Evolutionary conservation across 306 rosid species (phyloP).

Genomic region (Aeschynomene evenia): DNA sequence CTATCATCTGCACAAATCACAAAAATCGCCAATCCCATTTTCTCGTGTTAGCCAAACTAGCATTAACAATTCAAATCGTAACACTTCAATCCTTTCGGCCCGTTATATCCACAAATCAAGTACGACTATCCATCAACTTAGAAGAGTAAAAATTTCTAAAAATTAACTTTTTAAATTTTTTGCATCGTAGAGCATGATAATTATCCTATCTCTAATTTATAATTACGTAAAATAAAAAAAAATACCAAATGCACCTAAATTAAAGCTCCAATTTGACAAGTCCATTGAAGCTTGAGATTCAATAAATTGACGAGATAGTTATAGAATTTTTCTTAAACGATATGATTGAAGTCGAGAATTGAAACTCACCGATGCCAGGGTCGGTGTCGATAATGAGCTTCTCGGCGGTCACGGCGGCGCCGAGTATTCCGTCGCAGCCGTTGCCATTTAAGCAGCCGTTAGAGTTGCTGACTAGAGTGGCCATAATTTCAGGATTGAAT

Average conservation of each 20-base stretch:
- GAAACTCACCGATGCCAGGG: conserved; percentile 89
- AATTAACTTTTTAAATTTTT: not conserved
- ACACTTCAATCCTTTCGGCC: not conserved
- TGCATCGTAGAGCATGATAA: not conserved
- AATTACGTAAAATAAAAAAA: not conserved
- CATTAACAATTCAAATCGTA: not conserved
- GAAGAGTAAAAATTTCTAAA: not conserved
- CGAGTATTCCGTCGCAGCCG: conserved; percentile 31
- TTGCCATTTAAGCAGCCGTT: conserved; percentile 28
- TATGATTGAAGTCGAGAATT: not conserved
- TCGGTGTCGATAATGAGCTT: conserved; percentile 95
- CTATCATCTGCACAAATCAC: conserved; percentile 67
- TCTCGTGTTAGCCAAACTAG: not conserved
- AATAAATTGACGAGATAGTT: not conserved
- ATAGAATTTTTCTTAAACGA: not conserved
- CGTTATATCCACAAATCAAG: not conserved
- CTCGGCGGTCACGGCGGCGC: conserved; percentile 46
- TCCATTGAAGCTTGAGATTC: not conserved
- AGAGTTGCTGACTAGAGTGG: not conserved
- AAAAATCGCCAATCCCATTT: not conserved
- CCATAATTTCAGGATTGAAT: conserved; percentile 32
- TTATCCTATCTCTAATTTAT: not conserved
- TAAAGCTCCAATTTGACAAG: not conserved
- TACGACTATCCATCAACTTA: not conserved
- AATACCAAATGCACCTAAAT: not conserved